Evolutionary conservation across 352 stramenopile species (phyloP).

Genomic region (Phytophthora kernoviae): DNA sequence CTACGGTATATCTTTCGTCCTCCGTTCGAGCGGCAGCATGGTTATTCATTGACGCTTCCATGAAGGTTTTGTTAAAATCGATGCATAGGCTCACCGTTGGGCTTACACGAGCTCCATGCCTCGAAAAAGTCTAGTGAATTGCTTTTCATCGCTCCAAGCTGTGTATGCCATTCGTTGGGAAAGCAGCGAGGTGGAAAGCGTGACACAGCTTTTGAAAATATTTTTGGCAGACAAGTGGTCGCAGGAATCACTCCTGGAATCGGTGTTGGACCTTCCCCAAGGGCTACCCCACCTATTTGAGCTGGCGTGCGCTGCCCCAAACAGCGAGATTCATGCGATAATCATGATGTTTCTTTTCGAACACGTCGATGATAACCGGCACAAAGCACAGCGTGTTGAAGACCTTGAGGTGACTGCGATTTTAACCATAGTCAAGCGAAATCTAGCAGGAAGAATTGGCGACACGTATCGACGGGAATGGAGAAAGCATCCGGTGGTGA

Average conservation of each 20-base stretch:
- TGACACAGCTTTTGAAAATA: constrained; percentile 17
- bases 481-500: constrained; percentile 11
- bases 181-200: constrained; percentile 16
- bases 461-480: constrained; percentile 5
- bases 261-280: constrained; percentile 26
- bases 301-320: constrained; percentile 13
- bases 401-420: constrained; percentile 26
- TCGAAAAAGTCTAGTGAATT: constrained; percentile 24
- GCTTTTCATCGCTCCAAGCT: constrained; percentile 16
- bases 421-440: constrained; percentile 24
- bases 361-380: constrained; percentile 24
- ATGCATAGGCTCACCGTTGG: constrained; percentile 16
- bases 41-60: constrained; percentile 18
- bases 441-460: constrained; percentile 14
- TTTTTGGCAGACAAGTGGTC: constrained; percentile 27
- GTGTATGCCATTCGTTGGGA: constrained; percentile 12
- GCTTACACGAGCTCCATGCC: constrained; percentile 5
- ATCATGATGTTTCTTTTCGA: constrained; percentile 33
- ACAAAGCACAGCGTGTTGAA: constrained; percentile 34
- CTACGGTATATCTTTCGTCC: constrained; percentile 6
- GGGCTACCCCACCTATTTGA: constrained; percentile 27
- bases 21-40: constrained; percentile 14
- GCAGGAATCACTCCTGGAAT: constrained; percentile 15
- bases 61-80: constrained; percentile 1
- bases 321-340: constrained; percentile 2